Evolutionary conservation across 257 asterid genomes (phyloP).

Genomic region (Solanum tarijense): DNA sequence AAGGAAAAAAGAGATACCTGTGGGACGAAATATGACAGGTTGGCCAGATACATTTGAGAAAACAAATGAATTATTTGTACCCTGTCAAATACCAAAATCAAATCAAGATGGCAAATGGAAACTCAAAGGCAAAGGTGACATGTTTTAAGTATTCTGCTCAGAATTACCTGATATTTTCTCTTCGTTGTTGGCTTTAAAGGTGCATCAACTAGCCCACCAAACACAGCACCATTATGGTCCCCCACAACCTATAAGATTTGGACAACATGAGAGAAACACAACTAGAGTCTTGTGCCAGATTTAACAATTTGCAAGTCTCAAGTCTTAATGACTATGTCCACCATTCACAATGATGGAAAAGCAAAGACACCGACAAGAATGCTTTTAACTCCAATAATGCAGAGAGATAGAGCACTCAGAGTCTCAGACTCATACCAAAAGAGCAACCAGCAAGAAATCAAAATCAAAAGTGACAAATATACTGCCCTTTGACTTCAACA

Average conservation of each 20-base stretch:
- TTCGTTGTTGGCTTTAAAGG: constrained; percentile 66
- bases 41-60: constrained; percentile 67
- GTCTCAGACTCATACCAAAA: background rate
- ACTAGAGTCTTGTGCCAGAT: background rate
- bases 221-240: constrained; percentile 75
- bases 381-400: background rate
- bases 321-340: background rate
- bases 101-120: background rate
- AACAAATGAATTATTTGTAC: constrained; percentile 63
- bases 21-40: constrained; percentile 63
- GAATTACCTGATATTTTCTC: constrained; percentile 78
- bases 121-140: background rate
- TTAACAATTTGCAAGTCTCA: background rate
- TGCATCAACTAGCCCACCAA: constrained; percentile 94
- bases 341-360: background rate
- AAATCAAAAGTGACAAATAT: background rate
- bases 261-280: background rate
- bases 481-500: background rate
- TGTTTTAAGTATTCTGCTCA: background rate
- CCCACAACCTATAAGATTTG: constrained; percentile 66
- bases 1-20: constrained; percentile 40
- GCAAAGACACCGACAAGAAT: background rate
- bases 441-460: background rate
- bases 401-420: background rate
- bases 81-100: constrained; percentile 32